Conservation (phyloP, 257 asterid species). For the Nyctanthes arbortristis region DNA sequence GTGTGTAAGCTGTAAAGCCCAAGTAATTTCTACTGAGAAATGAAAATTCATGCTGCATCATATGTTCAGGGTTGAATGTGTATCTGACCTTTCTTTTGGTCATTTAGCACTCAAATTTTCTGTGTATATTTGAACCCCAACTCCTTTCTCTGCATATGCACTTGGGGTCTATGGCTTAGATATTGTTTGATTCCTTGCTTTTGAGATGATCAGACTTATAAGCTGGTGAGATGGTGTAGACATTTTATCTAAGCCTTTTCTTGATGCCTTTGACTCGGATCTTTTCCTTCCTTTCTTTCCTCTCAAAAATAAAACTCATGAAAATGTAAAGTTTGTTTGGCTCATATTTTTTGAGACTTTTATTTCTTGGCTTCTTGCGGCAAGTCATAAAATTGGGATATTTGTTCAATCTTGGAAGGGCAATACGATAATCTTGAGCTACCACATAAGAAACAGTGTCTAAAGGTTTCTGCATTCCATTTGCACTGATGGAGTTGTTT, state of each 20-base stretch:
- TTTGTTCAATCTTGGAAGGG: background rate
- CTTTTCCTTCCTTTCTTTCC: background rate
- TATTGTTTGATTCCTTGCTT: background rate
- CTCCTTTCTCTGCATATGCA: background rate
- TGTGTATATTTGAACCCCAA: background rate
- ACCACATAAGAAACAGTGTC: no score
- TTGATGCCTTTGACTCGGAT: no score
- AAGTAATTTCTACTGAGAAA: background rate
- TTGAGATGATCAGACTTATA: background rate
- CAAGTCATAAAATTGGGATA: background rate
- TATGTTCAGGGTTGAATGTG: background rate
- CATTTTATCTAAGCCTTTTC: background rate
- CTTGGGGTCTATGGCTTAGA: background rate
- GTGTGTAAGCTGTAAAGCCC: background rate
- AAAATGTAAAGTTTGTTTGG: background rate
- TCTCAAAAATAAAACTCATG: background rate
- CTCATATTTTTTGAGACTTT: background rate
- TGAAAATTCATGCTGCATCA: background rate
- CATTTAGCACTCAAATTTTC: background rate
- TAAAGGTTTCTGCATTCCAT: no score
- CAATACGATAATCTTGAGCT: background rate
- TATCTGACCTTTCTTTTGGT: no score
- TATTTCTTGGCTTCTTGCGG: background rate
- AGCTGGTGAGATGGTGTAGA: background rate
- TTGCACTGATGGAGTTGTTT: slow-evolving; percentile 1